phyloP scores from a whole-genome alignment of 2,329 filamentous ascomycete genomes.

The Neophaeococcomyces mojaviensis region DNA sequence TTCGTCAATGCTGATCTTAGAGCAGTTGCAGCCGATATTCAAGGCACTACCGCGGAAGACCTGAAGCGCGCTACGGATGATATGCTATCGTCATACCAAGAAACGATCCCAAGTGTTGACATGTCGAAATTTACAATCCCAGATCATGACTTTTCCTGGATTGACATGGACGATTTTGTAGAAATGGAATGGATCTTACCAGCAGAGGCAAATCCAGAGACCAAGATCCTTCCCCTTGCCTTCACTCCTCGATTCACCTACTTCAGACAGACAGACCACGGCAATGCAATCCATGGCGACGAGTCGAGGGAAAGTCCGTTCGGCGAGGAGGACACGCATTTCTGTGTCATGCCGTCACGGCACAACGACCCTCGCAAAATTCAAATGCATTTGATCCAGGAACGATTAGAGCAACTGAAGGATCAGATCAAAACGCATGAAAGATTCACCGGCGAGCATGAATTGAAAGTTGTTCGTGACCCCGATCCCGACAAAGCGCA shows the following conservation, averaged over 20 bases:
- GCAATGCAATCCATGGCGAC: slow-evolving; percentile 69
- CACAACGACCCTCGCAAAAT: slow-evolving; percentile 83
- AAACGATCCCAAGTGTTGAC: slow-evolving; percentile 46
- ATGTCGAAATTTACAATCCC: slow-evolving; percentile 90
- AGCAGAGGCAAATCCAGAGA: slow-evolving; percentile 81
- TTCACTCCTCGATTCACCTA: slow-evolving; percentile 95
- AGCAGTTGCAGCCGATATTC: slow-evolving; percentile 85
- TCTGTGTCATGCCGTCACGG: slow-evolving; percentile 80
- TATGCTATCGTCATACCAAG: slow-evolving; percentile 49
- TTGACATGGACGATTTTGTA: slow-evolving; percentile 99
- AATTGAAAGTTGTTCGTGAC: slow-evolving; percentile 54
- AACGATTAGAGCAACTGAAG: slow-evolving; percentile 69
- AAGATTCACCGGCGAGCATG: slow-evolving; percentile 64
- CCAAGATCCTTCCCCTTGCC: slow-evolving; percentile 84
- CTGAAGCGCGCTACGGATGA: slow-evolving; percentile 61
- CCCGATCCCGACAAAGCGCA: slow-evolving; percentile 41
- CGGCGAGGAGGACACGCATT: slow-evolving; percentile 85
- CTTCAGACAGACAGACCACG: slow-evolving; percentile 92
- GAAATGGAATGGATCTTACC: slow-evolving; percentile 95
- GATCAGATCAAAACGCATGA: slow-evolving; percentile 70
- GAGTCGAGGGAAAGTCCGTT: slow-evolving; percentile 79
- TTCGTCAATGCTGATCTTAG: slow-evolving; percentile 85
- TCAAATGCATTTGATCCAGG: slow-evolving; percentile 75
- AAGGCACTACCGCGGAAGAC: slow-evolving; percentile 68
- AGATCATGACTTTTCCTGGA: slow-evolving; percentile 91